Evolutionary conservation across 1,284 basidiomycete species (phyloP).

Genomic region (Mrakiaceae sp.): DNA sequence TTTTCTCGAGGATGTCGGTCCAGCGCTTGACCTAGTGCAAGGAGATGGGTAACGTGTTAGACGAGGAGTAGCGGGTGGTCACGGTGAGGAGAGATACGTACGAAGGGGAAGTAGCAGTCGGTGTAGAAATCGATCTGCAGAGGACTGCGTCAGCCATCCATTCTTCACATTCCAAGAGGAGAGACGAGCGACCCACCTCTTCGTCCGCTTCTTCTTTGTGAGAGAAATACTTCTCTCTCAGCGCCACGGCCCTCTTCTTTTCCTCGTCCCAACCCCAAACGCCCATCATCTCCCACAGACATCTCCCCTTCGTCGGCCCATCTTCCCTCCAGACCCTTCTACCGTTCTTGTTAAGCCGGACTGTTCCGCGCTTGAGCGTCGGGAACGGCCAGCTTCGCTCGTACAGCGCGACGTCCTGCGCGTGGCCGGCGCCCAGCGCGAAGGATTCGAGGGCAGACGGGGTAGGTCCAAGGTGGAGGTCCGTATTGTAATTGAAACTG

Average conservation of each 20-base stretch:
- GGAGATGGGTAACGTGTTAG: no score
- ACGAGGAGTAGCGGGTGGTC: neutral
- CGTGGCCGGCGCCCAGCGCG: slow-evolving; percentile 68
- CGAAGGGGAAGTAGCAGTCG: slow-evolving; percentile 76
- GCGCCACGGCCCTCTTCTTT: slow-evolving; percentile 57
- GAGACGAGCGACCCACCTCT: slow-evolving; percentile 34
- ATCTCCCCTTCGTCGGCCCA: slow-evolving; percentile 57
- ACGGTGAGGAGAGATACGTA: slow-evolving; percentile 26
- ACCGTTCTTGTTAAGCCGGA: slow-evolving; percentile 47
- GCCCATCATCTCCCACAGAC: slow-evolving; percentile 82
- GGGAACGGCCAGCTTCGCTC: slow-evolving; percentile 75
- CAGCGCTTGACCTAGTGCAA: slow-evolving; percentile 41
- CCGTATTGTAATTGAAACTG: slow-evolving; percentile 81
- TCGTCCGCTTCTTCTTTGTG: slow-evolving; percentile 47
- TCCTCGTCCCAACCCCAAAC: slow-evolving; percentile 81
- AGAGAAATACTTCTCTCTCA: slow-evolving; percentile 81
- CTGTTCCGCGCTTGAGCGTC: slow-evolving; percentile 48
- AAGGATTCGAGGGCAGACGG: slow-evolving; percentile 76
- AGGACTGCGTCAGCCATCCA: neutral
- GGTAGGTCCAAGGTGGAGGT: slow-evolving; percentile 73
- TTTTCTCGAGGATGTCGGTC: slow-evolving; percentile 46
- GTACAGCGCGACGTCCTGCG: slow-evolving; percentile 53
- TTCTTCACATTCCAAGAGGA: slow-evolving; percentile 1
- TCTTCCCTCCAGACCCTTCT: slow-evolving; percentile 56
- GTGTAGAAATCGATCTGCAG: slow-evolving; percentile 64